A percentile compares a stretch with the other conserved stretches of the same genome.
Evolutionary conservation across 2,329 filamentous ascomycete genomes (phyloP).

Genomic region (Polychaeton citri): DNA sequence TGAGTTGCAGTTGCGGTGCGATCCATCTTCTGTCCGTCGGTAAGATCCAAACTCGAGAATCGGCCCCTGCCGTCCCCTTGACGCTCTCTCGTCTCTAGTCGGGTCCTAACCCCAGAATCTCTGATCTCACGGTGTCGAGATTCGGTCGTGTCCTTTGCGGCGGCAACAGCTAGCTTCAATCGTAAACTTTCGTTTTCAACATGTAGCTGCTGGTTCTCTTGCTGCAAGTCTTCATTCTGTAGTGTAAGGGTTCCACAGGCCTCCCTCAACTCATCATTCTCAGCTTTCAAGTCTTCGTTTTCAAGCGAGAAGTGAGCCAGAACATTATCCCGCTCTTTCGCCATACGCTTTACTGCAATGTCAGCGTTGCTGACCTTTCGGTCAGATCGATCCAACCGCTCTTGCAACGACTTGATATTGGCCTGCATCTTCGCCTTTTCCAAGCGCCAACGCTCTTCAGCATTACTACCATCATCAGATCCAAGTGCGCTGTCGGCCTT

Average conservation of each 20-base stretch:
- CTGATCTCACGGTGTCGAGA: not conserved
- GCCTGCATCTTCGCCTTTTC: constrained; percentile 49
- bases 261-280: constrained; percentile 43
- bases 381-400: constrained; percentile 48
- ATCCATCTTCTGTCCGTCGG: not conserved
- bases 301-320: constrained; percentile 47
- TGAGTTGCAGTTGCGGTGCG: not conserved
- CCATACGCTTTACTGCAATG: constrained; percentile 48
- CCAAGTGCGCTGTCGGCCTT: constrained; percentile 35
- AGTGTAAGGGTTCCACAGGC: constrained; percentile 50
- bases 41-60: not conserved
- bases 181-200: constrained; percentile 26
- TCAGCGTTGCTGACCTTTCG: constrained; percentile 50
- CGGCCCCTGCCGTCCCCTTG: too few relatives aligned
- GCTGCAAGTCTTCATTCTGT: constrained; percentile 60
- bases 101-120: not conserved
- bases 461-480: constrained; percentile 34
- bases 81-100: not conserved
- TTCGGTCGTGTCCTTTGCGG: not conserved
- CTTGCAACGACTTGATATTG: constrained; percentile 46
- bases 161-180: not conserved
- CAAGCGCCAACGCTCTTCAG: constrained; percentile 22
- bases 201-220: constrained; percentile 25
- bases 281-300: constrained; percentile 35
- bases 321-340: constrained; percentile 51